These are phyloP conservation scores for Sedum album DNA, from an alignment of 164 flowering plant species.

Conservation along the genomic window DNA sequence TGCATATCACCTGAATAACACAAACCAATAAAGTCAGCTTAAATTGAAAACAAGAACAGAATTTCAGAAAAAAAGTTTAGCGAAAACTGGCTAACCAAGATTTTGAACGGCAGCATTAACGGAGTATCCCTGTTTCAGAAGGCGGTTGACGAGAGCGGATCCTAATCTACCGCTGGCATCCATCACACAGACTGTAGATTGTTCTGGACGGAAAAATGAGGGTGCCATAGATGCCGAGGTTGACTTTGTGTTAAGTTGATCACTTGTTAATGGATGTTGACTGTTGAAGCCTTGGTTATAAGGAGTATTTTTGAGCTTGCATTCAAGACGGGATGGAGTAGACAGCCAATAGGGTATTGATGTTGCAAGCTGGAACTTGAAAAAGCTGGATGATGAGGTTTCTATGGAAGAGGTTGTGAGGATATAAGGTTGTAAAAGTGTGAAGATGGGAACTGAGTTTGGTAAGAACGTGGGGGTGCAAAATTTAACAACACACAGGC, in stretches of 20 bases:
- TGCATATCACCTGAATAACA: slow-evolving; percentile 21
- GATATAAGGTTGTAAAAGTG: background rate
- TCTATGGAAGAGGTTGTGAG: background rate
- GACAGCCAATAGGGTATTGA: background rate
- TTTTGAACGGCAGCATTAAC: slow-evolving; percentile 65
- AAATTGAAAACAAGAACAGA: background rate
- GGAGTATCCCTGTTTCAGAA: slow-evolving; percentile 47
- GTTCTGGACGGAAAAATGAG: background rate
- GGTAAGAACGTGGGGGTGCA: slow-evolving; percentile 8
- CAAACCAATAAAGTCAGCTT: background rate
- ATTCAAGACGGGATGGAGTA: background rate
- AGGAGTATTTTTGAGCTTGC: background rate
- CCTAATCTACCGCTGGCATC: slow-evolving; percentile 10
- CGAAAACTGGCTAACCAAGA: slow-evolving; percentile 25
- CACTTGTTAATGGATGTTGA: background rate
- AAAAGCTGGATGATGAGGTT: background rate
- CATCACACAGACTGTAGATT: slow-evolving; percentile 9
- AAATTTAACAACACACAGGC: slow-evolving; percentile 4
- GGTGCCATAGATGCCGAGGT: background rate
- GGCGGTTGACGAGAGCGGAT: slow-evolving; percentile 18
- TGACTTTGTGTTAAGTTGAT: background rate
- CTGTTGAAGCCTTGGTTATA: background rate
- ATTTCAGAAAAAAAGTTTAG: background rate
- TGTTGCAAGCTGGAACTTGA: slow-evolving; percentile 5
- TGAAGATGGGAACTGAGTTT: slow-evolving; percentile 5